Conservation (phyloP, 2,329 filamentous ascomycete species). For the Beauveria brongniartii region DNA sequence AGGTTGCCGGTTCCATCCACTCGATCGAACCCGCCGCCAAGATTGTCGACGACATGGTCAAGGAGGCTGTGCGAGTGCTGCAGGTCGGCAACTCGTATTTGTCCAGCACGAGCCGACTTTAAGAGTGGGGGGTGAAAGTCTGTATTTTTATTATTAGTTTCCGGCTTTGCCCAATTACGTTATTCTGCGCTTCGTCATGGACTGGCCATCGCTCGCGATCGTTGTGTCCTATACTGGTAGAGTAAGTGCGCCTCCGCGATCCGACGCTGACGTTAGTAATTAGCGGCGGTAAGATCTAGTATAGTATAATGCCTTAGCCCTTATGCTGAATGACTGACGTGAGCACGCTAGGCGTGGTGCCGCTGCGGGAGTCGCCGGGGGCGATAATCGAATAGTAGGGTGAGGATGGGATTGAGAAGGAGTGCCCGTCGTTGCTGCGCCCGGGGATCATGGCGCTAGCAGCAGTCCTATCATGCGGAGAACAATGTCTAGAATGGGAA, state of each 20-base stretch:
- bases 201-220: not conserved
- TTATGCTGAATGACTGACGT: too few species aligned
- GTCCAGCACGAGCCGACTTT: conserved; percentile 35
- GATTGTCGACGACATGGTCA: conserved; percentile 89
- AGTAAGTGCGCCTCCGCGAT: not conserved
- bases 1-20: conserved; percentile 72
- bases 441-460: too few species aligned
- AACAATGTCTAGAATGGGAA: too few species aligned
- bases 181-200: not conserved
- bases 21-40: conserved; percentile 72
- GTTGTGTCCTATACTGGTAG: not conserved
- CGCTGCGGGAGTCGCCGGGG: too few species aligned
- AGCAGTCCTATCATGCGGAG: too few species aligned
- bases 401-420: too few species aligned
- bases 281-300: too few species aligned
- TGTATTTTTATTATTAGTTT: not conserved
- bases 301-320: too few species aligned
- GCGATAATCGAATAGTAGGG: too few species aligned
- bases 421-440: too few species aligned
- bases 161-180: not conserved
- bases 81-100: conserved; percentile 55
- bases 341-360: too few species aligned
- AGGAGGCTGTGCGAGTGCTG: conserved; percentile 62
- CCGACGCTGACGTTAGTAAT: too few species aligned
- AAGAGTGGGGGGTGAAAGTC: not conserved